phyloP scores from a whole-genome alignment of 345 rosid genomes.

The Iberis pinnata region DNA sequence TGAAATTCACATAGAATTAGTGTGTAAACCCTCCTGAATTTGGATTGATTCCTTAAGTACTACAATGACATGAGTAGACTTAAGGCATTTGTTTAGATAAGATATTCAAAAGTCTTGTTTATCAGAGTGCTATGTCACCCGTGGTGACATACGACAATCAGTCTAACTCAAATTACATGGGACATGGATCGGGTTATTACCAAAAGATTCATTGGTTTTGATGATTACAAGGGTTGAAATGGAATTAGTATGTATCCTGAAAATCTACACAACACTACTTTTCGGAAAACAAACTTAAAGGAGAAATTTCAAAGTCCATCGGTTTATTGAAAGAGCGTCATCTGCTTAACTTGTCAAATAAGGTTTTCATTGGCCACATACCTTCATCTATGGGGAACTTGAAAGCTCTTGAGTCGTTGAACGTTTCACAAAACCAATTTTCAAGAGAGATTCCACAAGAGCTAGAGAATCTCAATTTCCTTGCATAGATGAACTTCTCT shows the following conservation, averaged over 20 bases:
- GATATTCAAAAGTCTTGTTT: no score
- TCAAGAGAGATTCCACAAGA: constrained; percentile 2
- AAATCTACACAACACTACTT: background rate
- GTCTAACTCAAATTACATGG: background rate
- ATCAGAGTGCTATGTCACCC: background rate
- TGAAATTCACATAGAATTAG: no score
- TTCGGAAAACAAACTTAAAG: background rate
- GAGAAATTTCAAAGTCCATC: background rate
- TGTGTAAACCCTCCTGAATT: no score
- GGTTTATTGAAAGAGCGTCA: background rate
- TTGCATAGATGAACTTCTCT: constrained; percentile 1
- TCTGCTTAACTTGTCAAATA: background rate
- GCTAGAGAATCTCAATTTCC: background rate
- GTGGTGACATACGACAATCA: background rate
- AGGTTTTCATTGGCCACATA: background rate
- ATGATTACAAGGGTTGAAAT: background rate
- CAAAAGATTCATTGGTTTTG: background rate
- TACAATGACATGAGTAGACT: no score
- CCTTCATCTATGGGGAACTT: background rate
- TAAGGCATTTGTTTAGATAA: no score
- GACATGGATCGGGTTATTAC: background rate
- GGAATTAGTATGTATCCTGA: background rate
- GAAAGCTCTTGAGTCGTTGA: background rate
- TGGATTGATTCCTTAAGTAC: no score
- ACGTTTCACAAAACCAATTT: background rate